A percentile compares a stretch with the other conserved stretches of the same genome.
phyloP scores from a whole-genome alignment of 2,329 filamentous ascomycete species.

The Paraphaeosphaeria sporulosa region DNA sequence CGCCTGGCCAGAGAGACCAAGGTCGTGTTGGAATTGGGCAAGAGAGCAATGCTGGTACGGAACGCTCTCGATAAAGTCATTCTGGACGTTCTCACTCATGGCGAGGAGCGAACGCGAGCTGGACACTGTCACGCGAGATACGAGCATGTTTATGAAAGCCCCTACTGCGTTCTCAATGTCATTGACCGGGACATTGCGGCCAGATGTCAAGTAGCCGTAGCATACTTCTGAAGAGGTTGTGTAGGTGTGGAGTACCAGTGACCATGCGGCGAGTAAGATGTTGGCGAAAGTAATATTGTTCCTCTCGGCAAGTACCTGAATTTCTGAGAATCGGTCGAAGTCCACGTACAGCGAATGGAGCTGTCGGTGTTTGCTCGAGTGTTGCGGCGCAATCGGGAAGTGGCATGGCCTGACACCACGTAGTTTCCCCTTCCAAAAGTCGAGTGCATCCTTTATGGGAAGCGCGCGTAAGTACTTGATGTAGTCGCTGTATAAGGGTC shows the following conservation, averaged over 20 bases:
- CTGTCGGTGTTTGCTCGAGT: constrained; percentile 32
- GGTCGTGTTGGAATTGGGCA: constrained; percentile 57
- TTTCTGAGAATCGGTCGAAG: constrained; percentile 38
- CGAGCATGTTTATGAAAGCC: constrained; percentile 54
- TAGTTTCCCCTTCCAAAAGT: constrained; percentile 44
- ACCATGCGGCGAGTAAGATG: constrained; percentile 43
- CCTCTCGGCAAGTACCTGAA: constrained; percentile 37
- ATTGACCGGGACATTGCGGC: constrained; percentile 54
- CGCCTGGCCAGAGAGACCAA: constrained; percentile 45
- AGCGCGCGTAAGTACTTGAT: constrained; percentile 41
- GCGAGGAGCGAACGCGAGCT: constrained; percentile 26
- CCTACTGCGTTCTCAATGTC: constrained; percentile 58
- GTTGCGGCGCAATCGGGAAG: constrained; percentile 37
- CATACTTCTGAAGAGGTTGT: constrained; percentile 42
- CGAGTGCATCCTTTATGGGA: constrained; percentile 28
- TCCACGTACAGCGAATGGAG: constrained; percentile 39
- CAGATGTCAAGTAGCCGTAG: constrained; percentile 48
- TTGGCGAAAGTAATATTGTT: constrained; percentile 42
- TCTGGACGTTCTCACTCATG: constrained; percentile 38
- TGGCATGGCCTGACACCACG: constrained; percentile 41
- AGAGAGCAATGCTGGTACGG: constrained; percentile 45
- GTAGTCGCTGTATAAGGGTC: constrained; percentile 46
- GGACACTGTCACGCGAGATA: constrained; percentile 32
- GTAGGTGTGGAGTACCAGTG: constrained; percentile 40
- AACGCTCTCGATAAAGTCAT: constrained; percentile 41